Base-by-base conservation (phyloP, 2,329 filamentous ascomycete species). In the Epichloe glyceriae region DNA sequence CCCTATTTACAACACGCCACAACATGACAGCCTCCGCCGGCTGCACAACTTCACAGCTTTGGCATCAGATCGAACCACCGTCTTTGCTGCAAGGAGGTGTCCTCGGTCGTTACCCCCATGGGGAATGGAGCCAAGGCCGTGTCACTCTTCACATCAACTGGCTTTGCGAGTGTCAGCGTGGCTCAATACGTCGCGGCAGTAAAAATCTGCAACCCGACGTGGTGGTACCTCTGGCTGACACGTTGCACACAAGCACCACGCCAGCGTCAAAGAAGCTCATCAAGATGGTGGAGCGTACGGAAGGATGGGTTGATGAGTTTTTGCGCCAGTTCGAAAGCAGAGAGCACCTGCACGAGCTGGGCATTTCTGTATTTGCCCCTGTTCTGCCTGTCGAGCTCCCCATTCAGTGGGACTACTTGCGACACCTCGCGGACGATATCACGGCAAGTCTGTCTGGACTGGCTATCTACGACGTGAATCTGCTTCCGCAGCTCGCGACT, bases 281-380 rank as follows among this genome's bases (percentile, higher is more conserved):
- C 37, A 89, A 87, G 61, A 96, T 95, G 82, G 83, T 82, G 22
- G 88, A 93, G 61, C 77, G 91, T 51, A 95, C 88, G 1, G 85
- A 93, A 62, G 76, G 79, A 38, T 97, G 89, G 88, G 72, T 91
- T 17, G 77, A 80, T 22, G 78, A 85, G 55, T 80, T 88, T 47
- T 72, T 89, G 37, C 62, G 64, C 19, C 56, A 61, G n/a, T 55
- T 61, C 11, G 57, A 58, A 45, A 56, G 55, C 26, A 59, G 61
- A 17, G 58, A 62, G 19, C 61, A 53, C 12, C 52, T 59, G 14
- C 59, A 60, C 6, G 60, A 59, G 14, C 46, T 58, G 5, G 63
- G 55, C 1, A 65, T 71, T 26, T 67, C 72, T 3, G 67, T 85
- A 56, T 79, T 85, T 67, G 74, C 83, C 3, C 80, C 82, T 0